These are phyloP conservation scores for Conticribra guillardii DNA, from an alignment of 108 stramenopile genomes.

Conservation along the genomic window DNA sequence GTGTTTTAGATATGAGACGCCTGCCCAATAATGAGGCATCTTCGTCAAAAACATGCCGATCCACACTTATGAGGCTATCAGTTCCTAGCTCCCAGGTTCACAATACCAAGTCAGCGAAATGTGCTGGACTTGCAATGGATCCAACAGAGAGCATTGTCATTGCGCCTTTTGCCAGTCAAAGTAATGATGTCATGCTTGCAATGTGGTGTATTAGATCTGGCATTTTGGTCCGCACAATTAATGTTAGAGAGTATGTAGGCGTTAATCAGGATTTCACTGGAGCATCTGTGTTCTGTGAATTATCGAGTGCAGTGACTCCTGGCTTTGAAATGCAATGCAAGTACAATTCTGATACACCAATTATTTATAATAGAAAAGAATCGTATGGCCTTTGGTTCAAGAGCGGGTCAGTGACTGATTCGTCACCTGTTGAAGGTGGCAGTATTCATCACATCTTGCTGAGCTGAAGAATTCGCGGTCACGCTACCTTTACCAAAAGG, in stretches of 20 bases:
- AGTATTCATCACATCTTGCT: slow-evolving; percentile 43
- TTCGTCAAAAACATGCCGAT: slow-evolving; percentile 4
- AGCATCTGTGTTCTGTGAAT: slow-evolving; percentile 36
- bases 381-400: slow-evolving; percentile 37
- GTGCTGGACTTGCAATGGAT: slow-evolving; percentile 39
- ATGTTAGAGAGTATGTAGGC: background rate
- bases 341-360: slow-evolving; percentile 6
- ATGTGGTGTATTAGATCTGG: slow-evolving; percentile 31
- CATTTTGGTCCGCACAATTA: slow-evolving; percentile 22
- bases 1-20: slow-evolving; percentile 22
- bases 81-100: slow-evolving; percentile 17
- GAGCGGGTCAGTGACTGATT: background rate
- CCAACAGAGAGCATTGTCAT: slow-evolving; percentile 24
- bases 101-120: slow-evolving; percentile 24
- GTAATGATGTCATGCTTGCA: slow-evolving; percentile 14
- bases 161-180: slow-evolving; percentile 24
- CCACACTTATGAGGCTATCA: slow-evolving; percentile 6
- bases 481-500: too few species aligned
- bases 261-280: background rate
- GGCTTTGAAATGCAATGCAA: slow-evolving; percentile 30
- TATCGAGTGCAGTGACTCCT: slow-evolving; percentile 25
- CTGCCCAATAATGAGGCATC: slow-evolving; percentile 12
- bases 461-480: too few species aligned
- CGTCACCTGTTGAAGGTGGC: slow-evolving; percentile 14
- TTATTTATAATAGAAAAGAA: slow-evolving; percentile 1